Base-by-base conservation (phyloP, 495 filamentous ascomycete genomes). In the Tuber microsphaerosporum region DNA sequence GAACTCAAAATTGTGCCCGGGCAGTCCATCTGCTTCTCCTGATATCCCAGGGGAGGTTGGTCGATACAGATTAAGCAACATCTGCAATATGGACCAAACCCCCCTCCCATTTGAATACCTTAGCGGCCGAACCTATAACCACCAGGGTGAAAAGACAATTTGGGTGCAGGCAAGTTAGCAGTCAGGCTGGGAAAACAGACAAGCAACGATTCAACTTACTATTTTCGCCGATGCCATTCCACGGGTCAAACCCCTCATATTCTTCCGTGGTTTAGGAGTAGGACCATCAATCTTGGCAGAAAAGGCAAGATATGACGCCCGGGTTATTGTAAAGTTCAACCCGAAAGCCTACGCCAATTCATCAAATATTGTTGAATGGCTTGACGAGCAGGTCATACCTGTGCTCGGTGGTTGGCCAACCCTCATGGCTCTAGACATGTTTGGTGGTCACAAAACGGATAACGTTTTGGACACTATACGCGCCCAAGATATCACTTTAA, bases 261-360 rank as follows among this genome's bases (percentile, higher is more conserved):
- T 74, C 9, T 76, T 76, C 48, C 39, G 0, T 2, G 75, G 74
- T 0, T 2, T 0, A 6, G 46, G 46, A 9, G 46, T 48, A 9
- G 19, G 46, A 5, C 3, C 6, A 48, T 22, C 20, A 48, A 8
- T 48, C 17, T 5, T 48, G 20, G 46, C 20, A 6, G 73, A 71
- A 16, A 75, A 71, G 31, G 17, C 16, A 14, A 0, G 1, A 17
- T 73, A 76, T 31, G 75, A 73, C 43, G 44, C 51, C 26, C 17
- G 37, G 22, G 75, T 76, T n/a, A 22, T 73, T 17, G 75, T 76
- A 1, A 61, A 76, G n/a, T 76, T 69, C 34, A 76, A 76, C 61
- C 10, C 37, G 37, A 76, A 61, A 41, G 70, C 46, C 0, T 76
- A 73, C 44, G 48, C 39, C n/a, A 76, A 76, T 31, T 37, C 26